Evolutionary conservation across 805 yeast species (phyloP).

Genomic region (Isabelozyma rhagii): DNA sequence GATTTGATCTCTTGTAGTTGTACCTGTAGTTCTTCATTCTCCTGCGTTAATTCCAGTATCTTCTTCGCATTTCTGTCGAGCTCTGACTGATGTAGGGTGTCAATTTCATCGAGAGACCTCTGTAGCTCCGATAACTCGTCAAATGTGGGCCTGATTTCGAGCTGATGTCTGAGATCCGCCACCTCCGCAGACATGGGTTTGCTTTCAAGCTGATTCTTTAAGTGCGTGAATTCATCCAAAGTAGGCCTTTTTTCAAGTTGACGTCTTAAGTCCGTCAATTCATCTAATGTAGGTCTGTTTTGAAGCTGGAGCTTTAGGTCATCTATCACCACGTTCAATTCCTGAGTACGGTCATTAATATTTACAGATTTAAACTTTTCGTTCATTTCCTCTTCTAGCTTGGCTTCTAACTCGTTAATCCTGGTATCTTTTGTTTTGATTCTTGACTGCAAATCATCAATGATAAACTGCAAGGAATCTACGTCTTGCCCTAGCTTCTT

Average conservation of each 20-base stretch:
- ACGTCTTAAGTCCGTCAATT: constrained; percentile 2
- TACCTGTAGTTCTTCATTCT: constrained; percentile 19
- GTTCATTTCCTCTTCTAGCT: constrained; percentile 7
- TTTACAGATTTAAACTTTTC: background rate
- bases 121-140: constrained; percentile 44
- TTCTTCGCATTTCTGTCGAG: constrained; percentile 22
- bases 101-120: constrained; percentile 40
- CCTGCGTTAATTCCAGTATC: constrained; percentile 16
- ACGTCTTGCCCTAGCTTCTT: constrained; percentile 12
- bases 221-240: background rate
- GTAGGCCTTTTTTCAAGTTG: background rate
- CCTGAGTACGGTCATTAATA: constrained; percentile 3
- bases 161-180: constrained; percentile 26
- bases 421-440: constrained; percentile 8
- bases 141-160: constrained; percentile 37
- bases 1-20: constrained; percentile 12
- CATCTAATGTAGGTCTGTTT: background rate
- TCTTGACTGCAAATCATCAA: constrained; percentile 10
- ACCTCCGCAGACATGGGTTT: constrained; percentile 10
- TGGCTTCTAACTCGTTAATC: constrained; percentile 10
- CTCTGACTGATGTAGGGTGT: constrained; percentile 34
- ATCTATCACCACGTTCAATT: background rate
- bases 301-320: background rate
- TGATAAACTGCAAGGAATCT: constrained; percentile 9
- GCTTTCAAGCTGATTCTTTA: constrained; percentile 4